phyloP scores from a whole-genome alignment of 768 basidiomycete genomes.

The Imleria badia region DNA sequence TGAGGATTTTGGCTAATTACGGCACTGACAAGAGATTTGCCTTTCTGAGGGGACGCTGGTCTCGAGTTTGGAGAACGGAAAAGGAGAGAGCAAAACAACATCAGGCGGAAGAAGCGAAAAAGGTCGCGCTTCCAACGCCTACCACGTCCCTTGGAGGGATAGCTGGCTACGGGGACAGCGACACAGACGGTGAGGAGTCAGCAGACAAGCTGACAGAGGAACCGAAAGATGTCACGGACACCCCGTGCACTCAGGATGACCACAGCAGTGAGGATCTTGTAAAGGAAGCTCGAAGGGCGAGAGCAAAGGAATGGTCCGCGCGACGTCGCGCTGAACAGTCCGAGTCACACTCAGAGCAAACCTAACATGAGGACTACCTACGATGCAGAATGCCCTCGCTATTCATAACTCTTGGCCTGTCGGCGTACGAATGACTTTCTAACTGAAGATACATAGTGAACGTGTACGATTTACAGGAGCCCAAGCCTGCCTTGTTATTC shows the following conservation, averaged over 20 bases:
- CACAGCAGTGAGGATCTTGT: constrained; percentile 21
- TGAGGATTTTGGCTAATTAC: constrained; percentile 87
- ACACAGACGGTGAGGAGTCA: constrained; percentile 38
- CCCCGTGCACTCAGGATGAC: background rate
- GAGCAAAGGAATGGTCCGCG: constrained; percentile 59
- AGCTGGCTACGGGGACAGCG: constrained; percentile 59
- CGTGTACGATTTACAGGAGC: background rate
- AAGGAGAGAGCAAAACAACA: constrained; percentile 46
- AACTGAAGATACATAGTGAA: background rate
- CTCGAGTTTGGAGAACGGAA: constrained; percentile 55
- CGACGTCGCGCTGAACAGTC: constrained; percentile 39
- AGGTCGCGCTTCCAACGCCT: constrained; percentile 7
- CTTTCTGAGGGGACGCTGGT: constrained; percentile 79
- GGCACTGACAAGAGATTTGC: constrained; percentile 76
- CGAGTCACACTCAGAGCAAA: constrained; percentile 5
- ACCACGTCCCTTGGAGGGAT: constrained; percentile 47
- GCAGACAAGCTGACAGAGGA: constrained; percentile 23
- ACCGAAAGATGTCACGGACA: background rate
- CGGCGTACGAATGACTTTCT: background rate
- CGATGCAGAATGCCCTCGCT: background rate
- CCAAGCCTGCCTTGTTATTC: too few relatives aligned
- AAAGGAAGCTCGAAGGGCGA: constrained; percentile 48
- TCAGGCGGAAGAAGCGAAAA: constrained; percentile 23
- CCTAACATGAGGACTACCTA: background rate
- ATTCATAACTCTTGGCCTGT: background rate